Conservation (phyloP, 768 basidiomycete genomes). For the Neoboletus magnificus region DNA sequence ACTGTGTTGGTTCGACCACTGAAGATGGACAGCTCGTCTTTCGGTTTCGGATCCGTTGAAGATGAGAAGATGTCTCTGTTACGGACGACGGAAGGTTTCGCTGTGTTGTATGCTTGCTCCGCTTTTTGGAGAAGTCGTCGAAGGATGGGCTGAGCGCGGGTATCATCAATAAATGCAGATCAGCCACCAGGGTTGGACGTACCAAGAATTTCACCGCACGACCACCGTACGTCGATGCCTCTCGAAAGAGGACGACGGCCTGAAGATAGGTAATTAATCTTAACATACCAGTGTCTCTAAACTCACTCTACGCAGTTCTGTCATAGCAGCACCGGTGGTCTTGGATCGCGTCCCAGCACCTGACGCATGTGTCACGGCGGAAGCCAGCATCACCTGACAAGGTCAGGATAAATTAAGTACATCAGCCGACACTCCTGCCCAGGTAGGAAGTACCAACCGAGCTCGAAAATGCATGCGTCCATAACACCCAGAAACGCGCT, state of each 20-base stretch:
- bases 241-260: slow-evolving; percentile 63
- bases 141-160: slow-evolving; percentile 55
- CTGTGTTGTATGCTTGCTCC: slow-evolving; percentile 47
- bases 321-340: slow-evolving; percentile 65
- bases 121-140: slow-evolving; percentile 61
- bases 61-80: slow-evolving; percentile 57
- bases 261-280: slow-evolving; percentile 7
- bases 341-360: slow-evolving; percentile 47
- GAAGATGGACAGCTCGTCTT: slow-evolving; percentile 73
- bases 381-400: slow-evolving; percentile 67
- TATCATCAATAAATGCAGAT: slow-evolving; percentile 1
- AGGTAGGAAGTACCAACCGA: slow-evolving; percentile 39
- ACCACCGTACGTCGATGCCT: slow-evolving; percentile 59
- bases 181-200: slow-evolving; percentile 20
- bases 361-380: slow-evolving; percentile 69
- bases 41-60: slow-evolving; percentile 41
- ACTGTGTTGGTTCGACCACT: slow-evolving; percentile 71
- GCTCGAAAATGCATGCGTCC: slow-evolving; percentile 71
- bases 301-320: slow-evolving; percentile 49
- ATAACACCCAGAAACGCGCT: slow-evolving; percentile 66
- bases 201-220: slow-evolving; percentile 70
- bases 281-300: background rate
- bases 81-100: slow-evolving; percentile 42
- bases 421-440: background rate
- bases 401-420: background rate